Conservation (phyloP, 805 yeast genomes). For the Monosporozyma solicola region DNA sequence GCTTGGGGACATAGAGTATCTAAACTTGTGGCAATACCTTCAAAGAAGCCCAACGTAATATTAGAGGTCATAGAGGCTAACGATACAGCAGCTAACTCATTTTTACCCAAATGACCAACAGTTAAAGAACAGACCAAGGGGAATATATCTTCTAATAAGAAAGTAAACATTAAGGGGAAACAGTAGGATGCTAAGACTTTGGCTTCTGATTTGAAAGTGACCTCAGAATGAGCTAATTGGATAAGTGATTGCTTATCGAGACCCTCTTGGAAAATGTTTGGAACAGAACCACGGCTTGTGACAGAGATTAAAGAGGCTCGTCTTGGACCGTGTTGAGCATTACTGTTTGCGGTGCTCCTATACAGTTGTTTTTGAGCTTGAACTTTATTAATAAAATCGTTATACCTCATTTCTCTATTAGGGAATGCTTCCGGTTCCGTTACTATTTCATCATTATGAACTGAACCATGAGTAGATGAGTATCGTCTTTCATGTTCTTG, state of each 20-base stretch:
- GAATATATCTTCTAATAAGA: conserved; percentile 62
- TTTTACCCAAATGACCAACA: conserved; percentile 78
- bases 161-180: conserved; percentile 56
- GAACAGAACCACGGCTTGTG: conserved; percentile 26
- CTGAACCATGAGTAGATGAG: conserved; percentile 24
- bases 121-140: conserved; percentile 72
- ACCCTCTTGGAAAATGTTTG: conserved; percentile 24
- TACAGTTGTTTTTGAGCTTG: conserved; percentile 17
- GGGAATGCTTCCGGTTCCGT: conserved; percentile 9
- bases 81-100: conserved; percentile 75
- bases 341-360: conserved; percentile 3
- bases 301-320: conserved; percentile 26
- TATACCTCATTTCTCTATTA: conserved; percentile 22
- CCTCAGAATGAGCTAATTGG: conserved; percentile 28
- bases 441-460: conserved; percentile 11
- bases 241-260: conserved; percentile 16
- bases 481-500: conserved; percentile 35
- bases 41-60: conserved; percentile 70
- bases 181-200: conserved; percentile 32
- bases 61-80: conserved; percentile 78
- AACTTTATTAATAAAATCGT: conserved; percentile 25
- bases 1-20: conserved; percentile 84
- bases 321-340: conserved; percentile 7
- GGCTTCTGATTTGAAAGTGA: conserved; percentile 32
- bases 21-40: conserved; percentile 73